Evolutionary conservation across 495 filamentous ascomycete genomes (phyloP).

Genomic region (Penicillium crystallinum): DNA sequence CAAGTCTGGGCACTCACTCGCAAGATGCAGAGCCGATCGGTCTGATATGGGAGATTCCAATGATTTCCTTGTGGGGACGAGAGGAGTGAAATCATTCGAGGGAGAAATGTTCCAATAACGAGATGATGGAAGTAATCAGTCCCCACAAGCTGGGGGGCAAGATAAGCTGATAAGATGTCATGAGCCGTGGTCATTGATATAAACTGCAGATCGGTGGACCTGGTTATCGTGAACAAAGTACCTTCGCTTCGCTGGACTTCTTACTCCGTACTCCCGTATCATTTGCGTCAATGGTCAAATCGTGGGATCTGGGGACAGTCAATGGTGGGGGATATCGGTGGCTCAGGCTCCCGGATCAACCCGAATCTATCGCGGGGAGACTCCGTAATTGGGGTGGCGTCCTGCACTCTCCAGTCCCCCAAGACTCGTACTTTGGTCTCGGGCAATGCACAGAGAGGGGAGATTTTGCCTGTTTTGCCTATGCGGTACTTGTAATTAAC

Average conservation of each 20-base stretch:
- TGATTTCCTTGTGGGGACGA: no score
- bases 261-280: no score
- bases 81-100: no score
- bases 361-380: neutral
- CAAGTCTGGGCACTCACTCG: neutral
- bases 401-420: slow-evolving; percentile 3
- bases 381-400: neutral
- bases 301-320: neutral
- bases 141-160: neutral
- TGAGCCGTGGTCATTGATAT: slow-evolving; percentile 1
- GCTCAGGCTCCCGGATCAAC: slow-evolving; percentile 2
- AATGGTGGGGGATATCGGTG: neutral
- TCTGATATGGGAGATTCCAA: neutral
- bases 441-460: neutral
- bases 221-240: no score
- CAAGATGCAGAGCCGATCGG: neutral
- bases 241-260: no score
- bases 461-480: slow-evolving; percentile 6
- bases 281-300: slow-evolving; percentile 3
- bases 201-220: slow-evolving; percentile 4
- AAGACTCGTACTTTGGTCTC: slow-evolving; percentile 6
- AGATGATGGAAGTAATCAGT: no score
- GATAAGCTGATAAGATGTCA: slow-evolving; percentile 2
- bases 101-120: no score
- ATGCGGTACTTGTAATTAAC: slow-evolving; percentile 22